phyloP scores from a whole-genome alignment of 106 monocot genomes.

The Agapanthus africanus region DNA sequence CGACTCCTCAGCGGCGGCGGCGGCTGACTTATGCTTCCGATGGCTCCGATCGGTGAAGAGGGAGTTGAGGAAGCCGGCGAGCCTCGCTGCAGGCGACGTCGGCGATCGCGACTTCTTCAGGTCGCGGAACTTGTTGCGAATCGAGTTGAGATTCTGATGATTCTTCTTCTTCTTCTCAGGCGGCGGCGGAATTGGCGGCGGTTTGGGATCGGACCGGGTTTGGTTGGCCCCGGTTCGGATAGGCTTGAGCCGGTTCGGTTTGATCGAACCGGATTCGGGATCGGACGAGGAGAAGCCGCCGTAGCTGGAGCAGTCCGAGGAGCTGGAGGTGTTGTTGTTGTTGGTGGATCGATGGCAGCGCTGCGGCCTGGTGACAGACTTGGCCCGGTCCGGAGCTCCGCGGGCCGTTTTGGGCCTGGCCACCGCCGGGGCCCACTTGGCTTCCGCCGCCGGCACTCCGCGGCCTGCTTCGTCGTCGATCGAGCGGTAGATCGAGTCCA shows the following conservation, averaged over 20 bases:
- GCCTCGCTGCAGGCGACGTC: conserved; percentile 57
- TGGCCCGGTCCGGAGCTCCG: conserved; percentile 6
- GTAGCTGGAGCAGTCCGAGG: conserved; percentile 24
- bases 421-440: too few species aligned
- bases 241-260: neutral
- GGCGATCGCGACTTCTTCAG: conserved; percentile 46
- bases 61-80: conserved; percentile 51
- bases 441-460: too few species aligned
- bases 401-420: too few species aligned
- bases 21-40: neutral
- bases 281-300: conserved; percentile 33
- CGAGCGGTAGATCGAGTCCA: conserved; percentile 40
- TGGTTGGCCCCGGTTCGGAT: neutral
- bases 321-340: too few species aligned
- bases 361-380: neutral
- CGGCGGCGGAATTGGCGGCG: neutral
- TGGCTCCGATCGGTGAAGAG: conserved; percentile 24
- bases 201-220: neutral
- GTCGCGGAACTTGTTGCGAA: conserved; percentile 35
- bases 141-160: too few species aligned
- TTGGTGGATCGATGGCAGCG: conserved; percentile 3
- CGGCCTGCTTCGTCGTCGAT: conserved; percentile 13
- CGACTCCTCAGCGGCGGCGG: conserved; percentile 15
- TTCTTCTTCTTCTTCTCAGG: conserved; percentile 21
- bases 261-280: conserved; percentile 22